These are phyloP conservation scores for Trichocladium antarcticum DNA, from an alignment of 495 filamentous ascomycete species.

Conservation along the genomic window DNA sequence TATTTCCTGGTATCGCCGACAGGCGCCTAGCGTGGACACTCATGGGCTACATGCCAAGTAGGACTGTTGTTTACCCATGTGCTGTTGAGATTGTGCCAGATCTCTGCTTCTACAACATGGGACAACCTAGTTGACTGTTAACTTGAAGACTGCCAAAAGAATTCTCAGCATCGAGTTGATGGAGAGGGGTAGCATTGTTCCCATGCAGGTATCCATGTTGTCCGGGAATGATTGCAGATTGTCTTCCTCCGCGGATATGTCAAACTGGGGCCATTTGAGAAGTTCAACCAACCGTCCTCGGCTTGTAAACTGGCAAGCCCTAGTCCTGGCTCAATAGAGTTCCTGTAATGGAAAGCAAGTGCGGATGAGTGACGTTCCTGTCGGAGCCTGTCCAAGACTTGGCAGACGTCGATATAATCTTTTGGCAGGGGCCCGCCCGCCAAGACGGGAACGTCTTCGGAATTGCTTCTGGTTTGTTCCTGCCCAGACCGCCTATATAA, in stretches of 20 bases:
- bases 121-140: background rate
- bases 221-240: background rate
- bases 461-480: constrained; percentile 6
- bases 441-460: constrained; percentile 19
- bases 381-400: no score
- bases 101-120: constrained; percentile 3
- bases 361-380: no score
- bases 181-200: constrained; percentile 1
- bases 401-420: background rate
- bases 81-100: constrained; percentile 14
- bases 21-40: background rate
- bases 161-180: background rate
- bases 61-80: constrained; percentile 18
- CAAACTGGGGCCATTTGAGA: background rate
- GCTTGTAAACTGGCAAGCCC: no score
- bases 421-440: constrained; percentile 6
- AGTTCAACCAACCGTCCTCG: no score
- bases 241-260: background rate
- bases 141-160: background rate
- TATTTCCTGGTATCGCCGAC: background rate
- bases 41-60: constrained; percentile 12
- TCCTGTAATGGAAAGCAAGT: no score
- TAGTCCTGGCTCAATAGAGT: no score
- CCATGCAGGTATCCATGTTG: constrained; percentile 7
- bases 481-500: background rate